These are phyloP conservation scores for Aspergillus sp. DNA, from an alignment of 2,329 filamentous ascomycete genomes.

Conservation along the genomic window DNA sequence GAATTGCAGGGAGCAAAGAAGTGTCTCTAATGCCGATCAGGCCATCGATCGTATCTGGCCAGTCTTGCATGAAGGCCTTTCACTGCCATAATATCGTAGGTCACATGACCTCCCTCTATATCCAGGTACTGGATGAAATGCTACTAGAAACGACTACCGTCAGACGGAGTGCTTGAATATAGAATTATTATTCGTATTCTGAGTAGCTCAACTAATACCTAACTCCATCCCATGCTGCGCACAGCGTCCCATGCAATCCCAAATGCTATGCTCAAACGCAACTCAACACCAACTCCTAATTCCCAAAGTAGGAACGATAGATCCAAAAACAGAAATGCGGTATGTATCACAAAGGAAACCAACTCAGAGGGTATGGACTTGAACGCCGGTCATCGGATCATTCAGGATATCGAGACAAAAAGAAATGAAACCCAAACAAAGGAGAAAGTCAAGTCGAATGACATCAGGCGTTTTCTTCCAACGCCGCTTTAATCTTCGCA, in stretches of 20 bases:
- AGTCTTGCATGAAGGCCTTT: too few relatives aligned
- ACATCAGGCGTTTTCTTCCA: constrained; percentile 39
- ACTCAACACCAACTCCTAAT: constrained; percentile 12
- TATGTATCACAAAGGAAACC: constrained; percentile 16
- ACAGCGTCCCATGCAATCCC: constrained; percentile 2
- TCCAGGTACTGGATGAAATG: not conserved
- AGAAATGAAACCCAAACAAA: constrained; percentile 7
- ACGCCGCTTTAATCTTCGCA: constrained; percentile 46
- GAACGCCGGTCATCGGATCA: constrained; percentile 23
- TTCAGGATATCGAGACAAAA: constrained; percentile 25
- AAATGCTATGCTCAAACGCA: constrained; percentile 18
- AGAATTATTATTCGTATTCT: not conserved
- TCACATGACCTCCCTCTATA: constrained; percentile 7
- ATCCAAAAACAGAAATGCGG: constrained; percentile 10
- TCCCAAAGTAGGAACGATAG: constrained; percentile 10
- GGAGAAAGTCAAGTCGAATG: constrained; percentile 25
- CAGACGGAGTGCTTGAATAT: not conserved
- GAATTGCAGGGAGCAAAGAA: not conserved
- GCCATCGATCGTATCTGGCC: too few relatives aligned
- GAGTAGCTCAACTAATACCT: too few relatives aligned
- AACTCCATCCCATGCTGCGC: too few relatives aligned
- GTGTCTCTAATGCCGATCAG: too few relatives aligned
- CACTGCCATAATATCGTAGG: not conserved
- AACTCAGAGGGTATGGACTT: constrained; percentile 6
- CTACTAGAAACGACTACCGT: too few relatives aligned